Base-by-base conservation (phyloP, 2,329 filamentous ascomycete species). In the Colletotrichum chrysophilum region DNA sequence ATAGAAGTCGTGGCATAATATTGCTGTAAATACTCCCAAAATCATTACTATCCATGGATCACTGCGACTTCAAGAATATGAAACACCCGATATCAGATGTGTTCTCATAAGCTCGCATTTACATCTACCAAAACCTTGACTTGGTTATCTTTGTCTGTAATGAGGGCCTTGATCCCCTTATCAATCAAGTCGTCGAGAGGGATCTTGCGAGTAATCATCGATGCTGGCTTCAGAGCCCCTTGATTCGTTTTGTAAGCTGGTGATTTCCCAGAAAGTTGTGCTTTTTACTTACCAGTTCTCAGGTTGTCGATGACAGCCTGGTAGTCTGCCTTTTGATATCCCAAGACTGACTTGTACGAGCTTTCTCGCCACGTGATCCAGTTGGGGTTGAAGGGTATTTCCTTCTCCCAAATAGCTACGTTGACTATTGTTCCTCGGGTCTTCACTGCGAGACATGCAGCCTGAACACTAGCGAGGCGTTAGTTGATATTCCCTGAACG, bases 171-270 rank as follows among this genome's bases (percentile, higher is more conserved):
- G 79, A 91, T 89, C 0, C 89, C 89, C 55, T 87, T 83, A 62
- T 91, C 85, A 0, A 89, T 87, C 16, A 90, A 78, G 61, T 89
- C 84, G 14, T 89, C 86, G 71, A 91, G 81, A 34, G 82, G 80
- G 32, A 91, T 89, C 78, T 85, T 89, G 70, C 87, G 85, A 1
- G 89, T 91, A 52, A 91, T 90, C 89, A 91, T 91, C 58, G 82
- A 82, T 36, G 84, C 83, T 0, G 89, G 89, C 70, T 87, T 85
- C 56, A 91, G 75, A 13, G 78, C 71, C 3, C 77, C 74, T 78
- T 48, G 2, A 48, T 18, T 2, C 4, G 3, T 12, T 3, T 32
- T 13, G 12, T 48, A 21, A 48, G 43, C 43, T 0, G 43, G 5
- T 48, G 6, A 2, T 0, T 7, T 7, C 7, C 3, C n/a, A 1